Conservation (phyloP, 805 yeast genomes). For the Yamadazyma tumulicola region DNA sequence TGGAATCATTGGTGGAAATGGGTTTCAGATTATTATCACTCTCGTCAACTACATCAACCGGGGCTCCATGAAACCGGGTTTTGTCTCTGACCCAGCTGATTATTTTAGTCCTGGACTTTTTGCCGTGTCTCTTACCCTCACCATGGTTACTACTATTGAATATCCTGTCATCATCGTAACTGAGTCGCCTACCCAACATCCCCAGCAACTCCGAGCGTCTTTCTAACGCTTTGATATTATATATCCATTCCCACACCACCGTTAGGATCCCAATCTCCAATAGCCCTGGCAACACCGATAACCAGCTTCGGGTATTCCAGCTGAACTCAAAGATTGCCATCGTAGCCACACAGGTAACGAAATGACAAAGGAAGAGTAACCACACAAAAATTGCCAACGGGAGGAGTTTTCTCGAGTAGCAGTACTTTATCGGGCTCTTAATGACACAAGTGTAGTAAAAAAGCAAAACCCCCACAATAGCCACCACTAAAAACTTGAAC, state of each 20-base stretch:
- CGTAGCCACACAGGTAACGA: slow-evolving; percentile 23
- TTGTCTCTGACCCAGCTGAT: slow-evolving; percentile 6
- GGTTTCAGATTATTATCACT: slow-evolving; percentile 10
- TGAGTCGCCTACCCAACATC: slow-evolving; percentile 57
- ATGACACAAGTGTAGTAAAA: slow-evolving; percentile 33
- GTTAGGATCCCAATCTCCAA: slow-evolving; percentile 49
- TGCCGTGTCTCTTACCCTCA: background rate
- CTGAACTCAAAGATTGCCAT: slow-evolving; percentile 23
- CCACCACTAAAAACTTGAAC: slow-evolving; percentile 24
- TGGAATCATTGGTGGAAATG: background rate
- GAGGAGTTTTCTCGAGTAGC: slow-evolving; percentile 44
- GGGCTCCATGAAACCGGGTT: background rate
- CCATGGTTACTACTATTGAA: slow-evolving; percentile 5
- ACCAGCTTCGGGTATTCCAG: slow-evolving; percentile 49
- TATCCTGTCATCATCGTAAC: slow-evolving; percentile 39
- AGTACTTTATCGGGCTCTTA: slow-evolving; percentile 36
- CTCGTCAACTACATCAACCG: slow-evolving; percentile 9
- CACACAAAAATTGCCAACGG: slow-evolving; percentile 47
- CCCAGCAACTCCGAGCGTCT: slow-evolving; percentile 50
- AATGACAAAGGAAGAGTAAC: slow-evolving; percentile 36
- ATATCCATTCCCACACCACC: slow-evolving; percentile 66
- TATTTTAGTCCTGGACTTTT: slow-evolving; percentile 5
- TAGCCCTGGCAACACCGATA: slow-evolving; percentile 39
- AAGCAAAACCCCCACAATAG: slow-evolving; percentile 33
- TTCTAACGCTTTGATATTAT: slow-evolving; percentile 49